Evolutionary conservation across 352 stramenopile genomes (phyloP).

Genomic region (Phytopythium sindhum): DNA sequence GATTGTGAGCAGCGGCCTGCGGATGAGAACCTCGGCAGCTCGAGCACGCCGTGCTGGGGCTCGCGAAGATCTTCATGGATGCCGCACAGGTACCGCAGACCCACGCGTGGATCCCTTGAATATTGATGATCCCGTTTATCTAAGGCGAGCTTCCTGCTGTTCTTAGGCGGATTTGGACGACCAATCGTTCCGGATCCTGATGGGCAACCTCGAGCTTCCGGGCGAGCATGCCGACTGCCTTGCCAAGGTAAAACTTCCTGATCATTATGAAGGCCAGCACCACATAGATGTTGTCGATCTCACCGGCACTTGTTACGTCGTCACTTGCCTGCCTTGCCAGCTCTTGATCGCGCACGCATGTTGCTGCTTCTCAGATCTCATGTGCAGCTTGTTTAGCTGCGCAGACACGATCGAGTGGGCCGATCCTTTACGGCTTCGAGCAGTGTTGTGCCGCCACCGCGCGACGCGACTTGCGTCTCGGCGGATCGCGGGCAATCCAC

Average conservation of each 20-base stretch:
- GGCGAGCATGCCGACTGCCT: conserved; percentile 39
- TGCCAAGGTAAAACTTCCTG: conserved; percentile 26
- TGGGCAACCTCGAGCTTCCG: conserved; percentile 47
- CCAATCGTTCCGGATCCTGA: conserved; percentile 31
- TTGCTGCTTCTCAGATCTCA: no score
- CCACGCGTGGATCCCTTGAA: background rate
- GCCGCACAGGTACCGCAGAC: conserved; percentile 40
- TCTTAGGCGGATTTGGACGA: conserved; percentile 41
- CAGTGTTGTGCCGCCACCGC: no score
- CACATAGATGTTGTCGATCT: no score
- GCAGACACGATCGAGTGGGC: no score
- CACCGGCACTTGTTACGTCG: background rate
- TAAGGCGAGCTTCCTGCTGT: background rate
- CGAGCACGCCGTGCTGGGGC: conserved; percentile 49
- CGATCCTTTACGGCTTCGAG: no score
- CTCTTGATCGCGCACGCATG: no score
- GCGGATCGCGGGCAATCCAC: no score
- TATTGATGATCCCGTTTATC: background rate
- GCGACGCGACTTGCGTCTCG: no score
- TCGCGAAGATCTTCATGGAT: conserved; percentile 80
- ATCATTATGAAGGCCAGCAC: background rate
- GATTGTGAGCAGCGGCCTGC: conserved; percentile 31
- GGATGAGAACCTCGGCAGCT: conserved; percentile 56
- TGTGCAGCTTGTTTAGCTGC: no score
- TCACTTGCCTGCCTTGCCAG: no score